Conservation (phyloP, 2,329 filamentous ascomycete species). For the Zalaria obscura region DNA sequence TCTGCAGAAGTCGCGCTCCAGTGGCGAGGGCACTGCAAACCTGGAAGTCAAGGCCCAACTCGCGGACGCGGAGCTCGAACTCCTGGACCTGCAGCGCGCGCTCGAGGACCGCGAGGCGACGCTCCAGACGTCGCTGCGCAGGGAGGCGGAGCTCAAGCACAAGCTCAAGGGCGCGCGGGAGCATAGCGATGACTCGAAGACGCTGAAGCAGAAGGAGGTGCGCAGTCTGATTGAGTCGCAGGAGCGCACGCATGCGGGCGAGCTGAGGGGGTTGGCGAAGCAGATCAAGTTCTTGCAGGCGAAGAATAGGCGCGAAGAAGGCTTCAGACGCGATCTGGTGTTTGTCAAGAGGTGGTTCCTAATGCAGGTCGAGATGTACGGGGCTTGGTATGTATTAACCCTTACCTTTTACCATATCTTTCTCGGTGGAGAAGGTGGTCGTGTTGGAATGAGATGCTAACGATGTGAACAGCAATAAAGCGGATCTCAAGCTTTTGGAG, state of each 20-base stretch:
- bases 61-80: constrained; percentile 24
- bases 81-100: constrained; percentile 23
- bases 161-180: constrained; percentile 14
- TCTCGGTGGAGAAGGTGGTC: not conserved
- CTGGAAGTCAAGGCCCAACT: constrained; percentile 21
- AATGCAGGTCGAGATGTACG: constrained; percentile 67
- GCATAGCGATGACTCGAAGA: constrained; percentile 9
- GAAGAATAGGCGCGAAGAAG: constrained; percentile 64
- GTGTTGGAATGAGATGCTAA: constrained; percentile 1
- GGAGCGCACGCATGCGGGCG: constrained; percentile 56
- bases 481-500: constrained; percentile 72
- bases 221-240: constrained; percentile 23
- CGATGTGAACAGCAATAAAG: constrained; percentile 60
- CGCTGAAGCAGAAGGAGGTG: constrained; percentile 14
- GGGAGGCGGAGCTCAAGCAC: constrained; percentile 21
- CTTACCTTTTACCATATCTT: not conserved
- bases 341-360: constrained; percentile 78
- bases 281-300: constrained; percentile 88
- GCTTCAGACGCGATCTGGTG: constrained; percentile 64
- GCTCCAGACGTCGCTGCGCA: constrained; percentile 14
- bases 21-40: constrained; percentile 17
- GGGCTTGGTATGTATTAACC: constrained; percentile 74
- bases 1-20: constrained; percentile 12
- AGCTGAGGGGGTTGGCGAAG: constrained; percentile 69
- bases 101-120: constrained; percentile 16